A percentile compares a stretch with the other conserved stretches of the same genome.
Evolutionary conservation across 208 protist genomes (phyloP).

Genomic region (Balamuthia mandrillaris): DNA sequence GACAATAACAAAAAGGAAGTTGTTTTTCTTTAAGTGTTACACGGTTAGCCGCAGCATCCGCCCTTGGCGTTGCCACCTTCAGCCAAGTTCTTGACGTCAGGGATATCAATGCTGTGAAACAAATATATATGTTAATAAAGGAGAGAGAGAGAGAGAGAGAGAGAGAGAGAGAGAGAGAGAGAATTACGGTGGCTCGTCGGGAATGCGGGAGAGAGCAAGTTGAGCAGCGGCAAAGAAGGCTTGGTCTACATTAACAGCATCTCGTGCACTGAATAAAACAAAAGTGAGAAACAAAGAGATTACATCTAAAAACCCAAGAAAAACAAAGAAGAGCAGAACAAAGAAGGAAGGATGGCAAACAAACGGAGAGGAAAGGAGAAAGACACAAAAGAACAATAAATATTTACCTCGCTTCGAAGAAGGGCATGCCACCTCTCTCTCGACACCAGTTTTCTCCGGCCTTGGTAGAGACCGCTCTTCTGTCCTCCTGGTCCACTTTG

Average conservation of each 20-base stretch:
- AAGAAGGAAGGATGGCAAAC: too few species aligned
- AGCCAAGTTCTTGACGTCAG: constrained; percentile 5
- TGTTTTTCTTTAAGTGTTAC: too few species aligned
- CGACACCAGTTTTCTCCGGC: neutral
- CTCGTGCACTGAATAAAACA: constrained; percentile 34
- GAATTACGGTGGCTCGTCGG: constrained; percentile 9
- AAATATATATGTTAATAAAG: neutral
- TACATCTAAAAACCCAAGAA: too few species aligned
- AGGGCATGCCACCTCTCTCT: neutral
- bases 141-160: neutral
- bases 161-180: neutral
- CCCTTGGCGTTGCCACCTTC: neutral
- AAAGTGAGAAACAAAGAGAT: neutral
- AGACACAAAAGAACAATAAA: too few species aligned
- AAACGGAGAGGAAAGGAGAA: too few species aligned
- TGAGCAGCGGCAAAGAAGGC: constrained; percentile 39
- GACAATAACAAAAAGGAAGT: too few species aligned
- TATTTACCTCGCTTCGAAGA: too few species aligned
- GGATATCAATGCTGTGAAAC: neutral
- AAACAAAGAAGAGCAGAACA: too few species aligned
- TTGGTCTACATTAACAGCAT: constrained; percentile 40
- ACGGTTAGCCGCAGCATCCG: constrained; percentile 5
- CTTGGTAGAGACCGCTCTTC: neutral
- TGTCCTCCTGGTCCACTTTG: neutral
- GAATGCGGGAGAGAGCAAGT: neutral